Base-by-base conservation (phyloP, 305 asterid genomes). In the Lippia alba region DNA sequence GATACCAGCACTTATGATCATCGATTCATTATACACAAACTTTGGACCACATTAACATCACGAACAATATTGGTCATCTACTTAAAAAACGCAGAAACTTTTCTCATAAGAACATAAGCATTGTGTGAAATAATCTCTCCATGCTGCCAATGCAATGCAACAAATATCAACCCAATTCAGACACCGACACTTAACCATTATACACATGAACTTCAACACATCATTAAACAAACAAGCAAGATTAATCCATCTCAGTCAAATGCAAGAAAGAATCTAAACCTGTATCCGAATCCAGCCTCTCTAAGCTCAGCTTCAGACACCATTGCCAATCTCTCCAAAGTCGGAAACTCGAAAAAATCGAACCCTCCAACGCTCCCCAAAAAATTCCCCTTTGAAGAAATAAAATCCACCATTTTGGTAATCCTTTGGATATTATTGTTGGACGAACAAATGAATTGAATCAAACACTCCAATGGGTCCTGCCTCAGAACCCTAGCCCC, bases 401-500 rank as follows among this genome's bases (percentile, higher is more conserved):
- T 64, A 60, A 88, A 91, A 82, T 90, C 98, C 55, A 94, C 97
- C 97, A 94, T 91, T 66, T 83, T 84, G 0, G 96, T 82, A 80
- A 94, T 94, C 79, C 99, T 90, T 82, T 74, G 77, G 15, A 94
- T 94, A 71, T 90, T 83, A 72, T 94, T 94, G 74, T 91, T 91
- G 16, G 97, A 90, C 1, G 97, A 91, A 84, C 99, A 94, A 76
- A 94, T 87, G 70, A 94, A 94, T 69, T 94, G 98, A 74, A 92
- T 75, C 64, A 94, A 81, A 73, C 99, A 91, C 91, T 91, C 99
- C 80, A 94, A 73, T 12, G 97, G 97, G 12, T 88, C 96, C 80
- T 94, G 98, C 78, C 96, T 82, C 56, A 94, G 73, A 48, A 90
- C 99, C 85, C 99, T 88, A 70, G 97, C 97, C 49, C 99, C 99